Percentiles rank a stretch among this genome's conserved stretches.
Conservation (phyloP, 2,329 filamentous ascomycete genomes). For the Ceratocystiopsis sp. region DNA sequence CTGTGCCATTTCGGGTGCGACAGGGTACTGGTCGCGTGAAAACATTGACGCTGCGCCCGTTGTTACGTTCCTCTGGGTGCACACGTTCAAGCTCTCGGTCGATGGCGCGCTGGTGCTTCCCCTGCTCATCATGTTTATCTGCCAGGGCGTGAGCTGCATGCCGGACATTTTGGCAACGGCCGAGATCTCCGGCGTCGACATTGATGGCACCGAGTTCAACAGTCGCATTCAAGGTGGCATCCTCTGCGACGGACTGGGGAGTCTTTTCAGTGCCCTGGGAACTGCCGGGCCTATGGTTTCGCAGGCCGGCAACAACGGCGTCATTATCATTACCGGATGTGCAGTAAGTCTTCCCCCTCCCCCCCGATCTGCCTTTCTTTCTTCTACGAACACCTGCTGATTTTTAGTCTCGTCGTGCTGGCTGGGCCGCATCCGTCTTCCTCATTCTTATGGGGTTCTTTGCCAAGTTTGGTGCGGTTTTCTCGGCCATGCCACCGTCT, state of each 20-base stretch:
- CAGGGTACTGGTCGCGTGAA: slow-evolving; percentile 54
- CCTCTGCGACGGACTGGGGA: slow-evolving; percentile 56
- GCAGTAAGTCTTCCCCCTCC: too few species aligned
- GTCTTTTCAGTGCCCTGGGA: slow-evolving; percentile 42
- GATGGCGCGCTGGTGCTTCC: slow-evolving; percentile 61
- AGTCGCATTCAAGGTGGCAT: slow-evolving; percentile 64
- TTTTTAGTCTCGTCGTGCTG: slow-evolving; percentile 41
- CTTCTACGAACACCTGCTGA: background rate
- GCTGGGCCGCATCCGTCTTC: slow-evolving; percentile 49
- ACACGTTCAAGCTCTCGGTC: slow-evolving; percentile 54
- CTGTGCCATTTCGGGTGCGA: slow-evolving; percentile 60
- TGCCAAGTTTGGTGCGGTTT: slow-evolving; percentile 51
- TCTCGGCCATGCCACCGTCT: slow-evolving; percentile 44
- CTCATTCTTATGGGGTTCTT: slow-evolving; percentile 53
- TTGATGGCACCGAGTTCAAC: slow-evolving; percentile 54
- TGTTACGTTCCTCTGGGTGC: slow-evolving; percentile 60
- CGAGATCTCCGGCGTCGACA: slow-evolving; percentile 59
- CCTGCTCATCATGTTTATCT: slow-evolving; percentile 52
- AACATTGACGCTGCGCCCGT: slow-evolving; percentile 53
- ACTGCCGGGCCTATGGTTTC: slow-evolving; percentile 53
- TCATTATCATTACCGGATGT: slow-evolving; percentile 50
- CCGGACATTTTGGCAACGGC: slow-evolving; percentile 67
- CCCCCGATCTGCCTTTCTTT: background rate
- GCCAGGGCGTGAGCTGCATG: slow-evolving; percentile 43
- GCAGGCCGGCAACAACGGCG: slow-evolving; percentile 54